Base-by-base conservation (phyloP, 2,329 filamentous ascomycete species). In the Aspergillus ibericus region DNA sequence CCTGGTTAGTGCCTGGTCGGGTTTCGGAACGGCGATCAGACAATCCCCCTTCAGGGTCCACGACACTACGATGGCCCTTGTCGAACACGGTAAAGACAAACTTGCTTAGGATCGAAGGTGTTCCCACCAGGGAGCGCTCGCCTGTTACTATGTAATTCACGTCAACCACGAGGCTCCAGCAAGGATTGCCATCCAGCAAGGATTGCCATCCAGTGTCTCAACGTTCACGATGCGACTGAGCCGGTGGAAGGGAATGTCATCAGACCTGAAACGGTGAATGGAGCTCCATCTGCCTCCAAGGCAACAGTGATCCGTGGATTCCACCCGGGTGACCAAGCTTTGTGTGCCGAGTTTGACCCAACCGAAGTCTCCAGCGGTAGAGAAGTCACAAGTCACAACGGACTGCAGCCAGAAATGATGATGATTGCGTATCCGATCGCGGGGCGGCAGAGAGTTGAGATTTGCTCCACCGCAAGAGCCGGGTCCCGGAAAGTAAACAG, bases 401-500 rank as follows among this genome's bases (percentile, higher is more conserved):
- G 38, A 6, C n/a, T n/a, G n/a, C 12, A 42, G 18, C 38, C 38
- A 20, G 38, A 7, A 29, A 10, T 32, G 12, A 32, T 10, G 16
- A 20, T 32, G 44, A 61, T 61, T 60, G 27, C 16, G 54, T 53
- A 42, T 35, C 48, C 35, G 55, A 58, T 56, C 60, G 58, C 52
- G 57, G 61, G 61, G 59, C 42, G 53, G 59, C 29, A 53, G 55
- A 61, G 53, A 46, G 42, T 50, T 47, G 32, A 38, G 53, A 55
- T 56, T 50, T 49, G 32, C 59, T 65, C 63, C 63, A 63, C 60
- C 47, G 47, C 38, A 51, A 56, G 51, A 59, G 48, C 60, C 58
- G 58, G 59, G 49, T 40, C 52, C 42, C 29, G 53, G 44, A 51
- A 62, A 9, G 61, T 65, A 62, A 63, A 65, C 59, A 66, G 44